Evolutionary conservation across 2,329 filamentous ascomycete genomes (phyloP).

Genomic region (Aureobasidium pullulans): DNA sequence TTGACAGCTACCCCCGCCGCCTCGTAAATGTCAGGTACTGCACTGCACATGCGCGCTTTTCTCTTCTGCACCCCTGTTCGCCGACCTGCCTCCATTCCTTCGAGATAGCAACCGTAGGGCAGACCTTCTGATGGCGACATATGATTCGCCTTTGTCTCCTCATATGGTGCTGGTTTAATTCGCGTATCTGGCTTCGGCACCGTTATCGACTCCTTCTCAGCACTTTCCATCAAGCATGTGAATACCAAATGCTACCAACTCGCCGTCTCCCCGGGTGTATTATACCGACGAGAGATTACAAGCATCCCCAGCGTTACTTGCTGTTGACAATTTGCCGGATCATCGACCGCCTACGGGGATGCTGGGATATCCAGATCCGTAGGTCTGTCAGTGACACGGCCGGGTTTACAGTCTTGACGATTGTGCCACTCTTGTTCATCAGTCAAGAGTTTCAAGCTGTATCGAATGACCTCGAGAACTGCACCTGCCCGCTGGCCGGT

Average conservation of each 20-base stretch:
- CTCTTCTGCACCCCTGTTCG: not conserved
- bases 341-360: not conserved
- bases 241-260: not conserved
- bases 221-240: conserved; percentile 3
- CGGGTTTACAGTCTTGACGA: not conserved
- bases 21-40: conserved; percentile 9
- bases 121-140: not conserved
- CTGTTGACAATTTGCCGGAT: not conserved
- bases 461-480: not conserved
- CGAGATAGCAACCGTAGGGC: not conserved
- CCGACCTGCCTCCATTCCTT: not conserved
- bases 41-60: not conserved
- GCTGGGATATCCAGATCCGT: not conserved
- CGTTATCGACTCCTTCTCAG: not conserved
- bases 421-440: not conserved
- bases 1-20: conserved; percentile 4
- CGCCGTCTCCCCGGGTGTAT: not conserved
- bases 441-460: not conserved
- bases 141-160: not conserved
- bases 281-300: not conserved
- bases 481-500: not conserved
- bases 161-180: not conserved
- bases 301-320: not conserved
- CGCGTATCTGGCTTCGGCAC: conserved; percentile 6
- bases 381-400: not conserved